Evolutionary conservation across 2,329 filamentous ascomycete genomes (phyloP).

Genomic region (Myriosclerotinia curreyana): DNA sequence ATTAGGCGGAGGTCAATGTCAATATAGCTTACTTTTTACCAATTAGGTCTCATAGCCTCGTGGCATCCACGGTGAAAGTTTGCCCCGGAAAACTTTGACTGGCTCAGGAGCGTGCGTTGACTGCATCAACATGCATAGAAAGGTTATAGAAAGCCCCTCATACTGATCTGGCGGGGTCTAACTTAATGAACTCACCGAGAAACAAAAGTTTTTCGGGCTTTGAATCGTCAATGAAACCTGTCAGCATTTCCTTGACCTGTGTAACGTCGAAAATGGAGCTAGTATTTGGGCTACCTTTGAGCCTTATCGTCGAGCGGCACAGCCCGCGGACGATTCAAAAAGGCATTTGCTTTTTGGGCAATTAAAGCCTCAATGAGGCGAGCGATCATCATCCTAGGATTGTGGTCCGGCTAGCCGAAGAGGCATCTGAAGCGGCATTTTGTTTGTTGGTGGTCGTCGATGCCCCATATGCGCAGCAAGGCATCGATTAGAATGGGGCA

Average conservation of each 20-base stretch:
- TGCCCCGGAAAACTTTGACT: constrained; percentile 14
- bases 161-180: constrained; percentile 5
- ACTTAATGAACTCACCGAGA: constrained; percentile 21
- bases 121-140: constrained; percentile 15
- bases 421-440: constrained; percentile 14
- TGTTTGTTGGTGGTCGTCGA: neutral
- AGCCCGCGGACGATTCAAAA: neutral
- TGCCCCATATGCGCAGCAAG: constrained; percentile 21
- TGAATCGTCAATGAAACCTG: neutral
- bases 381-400: constrained; percentile 13
- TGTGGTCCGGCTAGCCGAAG: constrained; percentile 12
- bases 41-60: constrained; percentile 2
- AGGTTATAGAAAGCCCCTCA: constrained; percentile 3
- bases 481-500: constrained; percentile 1
- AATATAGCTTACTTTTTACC: neutral
- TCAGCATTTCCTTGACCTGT: constrained; percentile 16
- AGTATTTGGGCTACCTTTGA: constrained; percentile 5
- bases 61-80: neutral
- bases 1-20: neutral
- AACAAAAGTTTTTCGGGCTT: neutral
- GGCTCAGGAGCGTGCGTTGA: neutral
- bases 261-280: constrained; percentile 5
- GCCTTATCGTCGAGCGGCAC: constrained; percentile 11
- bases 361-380: constrained; percentile 21
- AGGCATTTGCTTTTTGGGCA: constrained; percentile 15